These are phyloP conservation scores for Verbascum thapsus DNA, from an alignment of 257 asterid genomes.

Conservation along the genomic window DNA sequence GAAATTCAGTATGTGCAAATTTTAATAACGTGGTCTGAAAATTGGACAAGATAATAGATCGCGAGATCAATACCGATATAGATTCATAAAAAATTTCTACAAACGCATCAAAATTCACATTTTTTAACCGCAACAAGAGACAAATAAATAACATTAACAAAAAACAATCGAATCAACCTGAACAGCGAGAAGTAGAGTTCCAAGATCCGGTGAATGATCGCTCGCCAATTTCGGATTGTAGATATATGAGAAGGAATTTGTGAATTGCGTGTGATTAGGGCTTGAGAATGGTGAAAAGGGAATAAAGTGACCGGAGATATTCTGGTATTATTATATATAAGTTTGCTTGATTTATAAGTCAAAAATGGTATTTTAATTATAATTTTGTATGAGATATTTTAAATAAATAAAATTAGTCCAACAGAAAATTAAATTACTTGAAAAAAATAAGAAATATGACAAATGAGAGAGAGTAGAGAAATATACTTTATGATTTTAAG, in stretches of 20 bases:
- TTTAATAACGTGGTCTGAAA: conserved; percentile 13
- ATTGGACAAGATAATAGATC: conserved; percentile 8
- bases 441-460: too few relatives aligned
- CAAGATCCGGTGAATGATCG: conserved; percentile 18
- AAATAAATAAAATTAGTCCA: too few relatives aligned
- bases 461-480: too few relatives aligned
- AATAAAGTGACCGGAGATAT: conserved; percentile 1
- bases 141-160: background rate
- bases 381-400: too few relatives aligned
- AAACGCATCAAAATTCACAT: background rate
- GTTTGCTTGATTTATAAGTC: too few relatives aligned
- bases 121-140: background rate
- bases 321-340: too few relatives aligned
- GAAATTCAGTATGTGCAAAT: too few relatives aligned
- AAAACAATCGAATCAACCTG: conserved; percentile 28
- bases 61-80: conserved; percentile 9
- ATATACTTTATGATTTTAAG: too few relatives aligned
- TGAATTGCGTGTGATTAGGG: conserved; percentile 30
- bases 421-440: too few relatives aligned
- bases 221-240: conserved; percentile 20
- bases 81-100: too few relatives aligned
- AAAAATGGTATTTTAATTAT: too few relatives aligned
- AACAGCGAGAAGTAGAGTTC: conserved; percentile 4
- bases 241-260: background rate
- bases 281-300: conserved; percentile 22